Evolutionary conservation across 1,139 yeast genomes (phyloP).

Genomic region (Yamadazyma buinensis): DNA sequence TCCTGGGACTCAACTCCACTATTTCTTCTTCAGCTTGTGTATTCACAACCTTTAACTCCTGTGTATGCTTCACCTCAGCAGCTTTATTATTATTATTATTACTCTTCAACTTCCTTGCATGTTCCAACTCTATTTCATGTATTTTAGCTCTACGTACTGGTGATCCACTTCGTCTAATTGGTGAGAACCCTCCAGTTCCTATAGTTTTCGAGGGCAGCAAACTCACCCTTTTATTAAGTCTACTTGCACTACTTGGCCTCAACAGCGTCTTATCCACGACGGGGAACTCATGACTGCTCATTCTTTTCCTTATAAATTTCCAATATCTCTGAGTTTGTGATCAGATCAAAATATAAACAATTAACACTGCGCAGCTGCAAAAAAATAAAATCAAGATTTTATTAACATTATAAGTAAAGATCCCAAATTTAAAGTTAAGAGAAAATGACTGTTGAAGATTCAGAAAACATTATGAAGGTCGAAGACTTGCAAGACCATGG

Average conservation of each 20-base stretch:
- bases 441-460: neutral
- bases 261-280: neutral
- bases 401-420: too few relatives aligned
- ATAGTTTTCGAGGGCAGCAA: constrained; percentile 1
- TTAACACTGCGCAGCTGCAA: constrained; percentile 1
- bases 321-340: neutral
- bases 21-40: neutral
- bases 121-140: constrained; percentile 22
- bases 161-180: constrained; percentile 35
- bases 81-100: neutral
- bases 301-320: neutral
- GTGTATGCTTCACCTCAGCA: too few relatives aligned
- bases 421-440: neutral
- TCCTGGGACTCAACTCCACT: constrained; percentile 4
- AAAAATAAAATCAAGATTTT: neutral
- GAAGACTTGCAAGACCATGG: constrained; percentile 1
- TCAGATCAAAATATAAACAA: constrained; percentile 1
- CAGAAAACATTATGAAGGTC: neutral
- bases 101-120: constrained; percentile 8
- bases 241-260: constrained; percentile 2
- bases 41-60: too few relatives aligned
- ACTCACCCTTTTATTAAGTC: neutral
- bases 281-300: neutral
- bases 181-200: constrained; percentile 15
- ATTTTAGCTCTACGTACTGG: constrained; percentile 32